Base-by-base conservation (phyloP, 2,329 filamentous ascomycete genomes). In the Domatiomyces catenatus region DNA sequence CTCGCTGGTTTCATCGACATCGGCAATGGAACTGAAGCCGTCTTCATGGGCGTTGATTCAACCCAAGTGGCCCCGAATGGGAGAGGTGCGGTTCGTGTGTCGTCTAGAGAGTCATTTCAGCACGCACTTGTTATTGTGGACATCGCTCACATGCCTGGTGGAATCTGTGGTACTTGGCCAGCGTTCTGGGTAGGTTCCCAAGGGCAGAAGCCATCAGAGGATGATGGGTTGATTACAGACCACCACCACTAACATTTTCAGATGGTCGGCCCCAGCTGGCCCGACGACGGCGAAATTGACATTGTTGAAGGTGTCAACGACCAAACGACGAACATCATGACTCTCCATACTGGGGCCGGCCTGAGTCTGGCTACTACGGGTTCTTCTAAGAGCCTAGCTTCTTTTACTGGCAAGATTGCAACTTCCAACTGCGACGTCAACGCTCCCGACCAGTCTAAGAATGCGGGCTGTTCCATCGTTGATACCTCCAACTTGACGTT, bases 241-340 rank as follows among this genome's bases (percentile, higher is more conserved):
- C 46, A 39, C 43, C 22, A 49, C 42, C 15, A 44, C 46, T 53
- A 43, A 46, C 51, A 48, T 18, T 17, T 19, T 22, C 19, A 47
- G 18, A 48, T 57, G 54, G 22, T 58, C 5, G 68, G 68, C 17
- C 24, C 50, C 12, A 46, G 56, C 39, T 72, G 69, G 69, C 69
- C 69, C 0, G 52, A 59, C 3, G 63, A 67, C 45, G 70, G 70
- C 17, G 71, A 73, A 64, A 75, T 76, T 46, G 74, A 76, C 58
- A 70, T 76, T 47, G 71, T 75, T 56, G 74, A 76, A 57, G 71
- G 70, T 10, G 71, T 76, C 52, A 74, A 76, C 56, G 53, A 64
- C 46, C 64, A 70, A 50, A 57, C 64, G 20, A 63, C 60, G 47
- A 70, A 69, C 49, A 60, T 67, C 42, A 73, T 75, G 57, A 72